Percentiles rank a stretch among this genome's conserved stretches.
Evolutionary conservation across 1,139 yeast species (phyloP).

Genomic region (Geotrichum histeridarum): DNA sequence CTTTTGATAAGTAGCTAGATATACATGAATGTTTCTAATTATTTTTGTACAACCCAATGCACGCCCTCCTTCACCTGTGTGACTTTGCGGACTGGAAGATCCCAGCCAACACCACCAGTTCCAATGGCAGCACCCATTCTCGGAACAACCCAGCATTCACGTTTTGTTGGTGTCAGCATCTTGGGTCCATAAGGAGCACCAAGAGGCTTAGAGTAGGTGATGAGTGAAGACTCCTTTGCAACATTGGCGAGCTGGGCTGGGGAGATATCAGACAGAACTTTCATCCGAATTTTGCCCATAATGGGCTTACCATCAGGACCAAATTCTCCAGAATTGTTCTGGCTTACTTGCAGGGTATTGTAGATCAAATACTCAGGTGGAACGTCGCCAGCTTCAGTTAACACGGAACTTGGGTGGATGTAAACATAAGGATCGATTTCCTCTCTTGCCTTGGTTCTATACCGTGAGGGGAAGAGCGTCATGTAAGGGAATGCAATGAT

Average conservation of each 20-base stretch:
- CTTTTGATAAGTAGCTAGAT: background rate
- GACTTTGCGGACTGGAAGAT: constrained; percentile 77
- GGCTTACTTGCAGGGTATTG: constrained; percentile 20
- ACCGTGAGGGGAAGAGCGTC: constrained; percentile 54
- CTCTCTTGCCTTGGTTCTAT: constrained; percentile 26
- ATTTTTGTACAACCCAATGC: constrained; percentile 31
- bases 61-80: constrained; percentile 53
- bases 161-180: constrained; percentile 48
- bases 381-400: constrained; percentile 51
- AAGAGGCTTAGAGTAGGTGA: constrained; percentile 84
- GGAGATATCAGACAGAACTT: constrained; percentile 67
- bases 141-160: constrained; percentile 90
- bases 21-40: background rate
- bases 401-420: constrained; percentile 72
- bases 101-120: constrained; percentile 88
- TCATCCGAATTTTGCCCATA: constrained; percentile 50
- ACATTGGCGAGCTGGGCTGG: constrained; percentile 74
- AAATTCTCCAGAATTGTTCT: constrained; percentile 41
- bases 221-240: constrained; percentile 63
- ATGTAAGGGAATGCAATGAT: constrained; percentile 67
- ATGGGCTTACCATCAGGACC: constrained; percentile 2
- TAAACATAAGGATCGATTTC: constrained; percentile 54
- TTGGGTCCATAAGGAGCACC: constrained; percentile 89
- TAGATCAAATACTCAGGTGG: constrained; percentile 78
- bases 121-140: constrained; percentile 82